Conservation (phyloP, 2,329 filamentous ascomycete species). For the Monilinia fructicola region DNA sequence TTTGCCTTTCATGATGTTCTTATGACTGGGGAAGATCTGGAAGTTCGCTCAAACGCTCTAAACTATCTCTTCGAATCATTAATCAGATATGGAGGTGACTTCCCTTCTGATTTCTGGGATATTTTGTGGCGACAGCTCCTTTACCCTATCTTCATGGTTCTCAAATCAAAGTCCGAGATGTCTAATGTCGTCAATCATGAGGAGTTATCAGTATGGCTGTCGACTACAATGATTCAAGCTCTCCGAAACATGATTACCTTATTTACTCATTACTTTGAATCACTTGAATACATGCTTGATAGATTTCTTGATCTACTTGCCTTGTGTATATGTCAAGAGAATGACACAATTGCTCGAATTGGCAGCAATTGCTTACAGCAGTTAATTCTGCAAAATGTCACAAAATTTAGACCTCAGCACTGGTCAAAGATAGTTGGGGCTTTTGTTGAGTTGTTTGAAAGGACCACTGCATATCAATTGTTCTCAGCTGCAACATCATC, state of each 20-base stretch:
- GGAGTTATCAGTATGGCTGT: slow-evolving; percentile 96
- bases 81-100: slow-evolving; percentile 84
- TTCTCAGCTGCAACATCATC: slow-evolving; percentile 75
- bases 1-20: slow-evolving; percentile 98
- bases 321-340: slow-evolving; percentile 97
- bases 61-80: slow-evolving; percentile 97
- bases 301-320: slow-evolving; percentile 93
- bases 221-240: slow-evolving; percentile 98
- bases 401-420: slow-evolving; percentile 81
- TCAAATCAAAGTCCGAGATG: slow-evolving; percentile 96
- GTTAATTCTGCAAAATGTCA: slow-evolving; percentile 92
- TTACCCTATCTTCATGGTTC: slow-evolving; percentile 97
- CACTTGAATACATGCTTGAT: slow-evolving; percentile 96
- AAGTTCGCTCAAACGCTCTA: slow-evolving; percentile 85
- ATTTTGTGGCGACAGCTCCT: slow-evolving; percentile 95
- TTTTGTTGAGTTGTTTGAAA: slow-evolving; percentile 92
- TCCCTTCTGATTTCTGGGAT: slow-evolving; percentile 95
- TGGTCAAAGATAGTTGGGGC: slow-evolving; percentile 94
- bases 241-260: slow-evolving; percentile 97
- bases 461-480: slow-evolving; percentile 90
- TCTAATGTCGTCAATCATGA: slow-evolving; percentile 93
- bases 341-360: slow-evolving; percentile 96
- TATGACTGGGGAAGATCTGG: slow-evolving; percentile 98
- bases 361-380: slow-evolving; percentile 98
- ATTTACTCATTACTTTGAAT: slow-evolving; percentile 97